Evolutionary conservation across 768 basidiomycete species (phyloP), one percentile per base, ranked within the genome.

Genomic region (Inosperma sp.): DNA sequence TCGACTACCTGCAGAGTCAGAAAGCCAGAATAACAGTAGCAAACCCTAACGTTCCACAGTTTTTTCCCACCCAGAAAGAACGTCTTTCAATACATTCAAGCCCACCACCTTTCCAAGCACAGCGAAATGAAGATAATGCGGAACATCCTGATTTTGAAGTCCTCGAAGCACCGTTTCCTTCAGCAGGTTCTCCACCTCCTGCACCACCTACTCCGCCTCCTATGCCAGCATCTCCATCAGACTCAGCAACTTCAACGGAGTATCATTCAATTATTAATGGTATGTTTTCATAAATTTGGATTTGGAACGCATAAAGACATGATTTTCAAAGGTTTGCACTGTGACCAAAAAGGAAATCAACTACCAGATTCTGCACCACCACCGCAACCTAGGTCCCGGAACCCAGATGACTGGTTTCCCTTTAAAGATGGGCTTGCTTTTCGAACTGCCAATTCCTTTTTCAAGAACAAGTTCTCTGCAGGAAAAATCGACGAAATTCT

Each of bases 381-480:
- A 10, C 33, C 33, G 17, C 33, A n/a, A n/a, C n/a, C n/a, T n/a
- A n/a, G n/a, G n/a, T n/a, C n/a, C n/a, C n/a, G n/a, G n/a, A n/a
- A n/a, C n/a, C n/a, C n/a, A n/a, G n/a, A n/a, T n/a, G n/a, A n/a
- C n/a, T n/a, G n/a, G n/a, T n/a, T n/a, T n/a, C n/a, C n/a, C n/a
- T n/a, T n/a, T n/a, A n/a, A n/a, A n/a, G n/a, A n/a, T n/a, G n/a
- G n/a, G n/a, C n/a, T n/a, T n/a, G n/a, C n/a, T n/a, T n/a, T n/a
- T n/a, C n/a, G n/a, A n/a, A n/a, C n/a, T n/a, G n/a, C n/a, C n/a
- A n/a, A n/a, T n/a, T n/a, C n/a, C n/a, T n/a, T n/a, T n/a, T n/a
- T n/a, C n/a, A n/a, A 27, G 4, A 48, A 39, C 2, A 37, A 60
- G 30, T 58, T 60, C 57, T 59, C 60, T 1, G 49, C 31, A 2